phyloP scores from a whole-genome alignment of 176 grass and related monocot species.

The Oryza australiensis region DNA sequence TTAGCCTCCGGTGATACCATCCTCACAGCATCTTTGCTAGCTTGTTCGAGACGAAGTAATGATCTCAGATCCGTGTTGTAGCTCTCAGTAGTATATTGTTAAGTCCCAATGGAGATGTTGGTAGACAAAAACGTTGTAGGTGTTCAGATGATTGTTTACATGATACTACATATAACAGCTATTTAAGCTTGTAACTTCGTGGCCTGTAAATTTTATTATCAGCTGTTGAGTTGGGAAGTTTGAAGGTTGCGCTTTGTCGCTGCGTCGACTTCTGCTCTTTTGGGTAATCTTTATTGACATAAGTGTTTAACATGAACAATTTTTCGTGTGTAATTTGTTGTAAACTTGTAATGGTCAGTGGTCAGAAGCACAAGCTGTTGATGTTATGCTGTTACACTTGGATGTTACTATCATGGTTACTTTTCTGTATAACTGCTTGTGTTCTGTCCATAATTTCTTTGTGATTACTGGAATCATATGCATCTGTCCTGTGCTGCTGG shows the following conservation, averaged over 20 bases:
- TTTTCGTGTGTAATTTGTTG: not conserved
- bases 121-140: constrained; percentile 42
- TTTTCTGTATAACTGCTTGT: not conserved
- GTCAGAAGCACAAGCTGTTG: not conserved
- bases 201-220: constrained; percentile 28
- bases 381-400: not conserved
- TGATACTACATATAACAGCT: constrained; percentile 37
- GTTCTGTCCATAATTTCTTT: not conserved
- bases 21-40: constrained; percentile 9
- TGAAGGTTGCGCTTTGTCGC: not conserved
- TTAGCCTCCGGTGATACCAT: constrained; percentile 22
- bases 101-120: constrained; percentile 15
- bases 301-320: not conserved
- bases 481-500: not conserved
- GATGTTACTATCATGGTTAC: not conserved
- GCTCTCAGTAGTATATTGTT: constrained; percentile 35
- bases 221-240: constrained; percentile 24
- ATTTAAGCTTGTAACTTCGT: constrained; percentile 32
- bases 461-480: no score
- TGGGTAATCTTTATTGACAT: not conserved
- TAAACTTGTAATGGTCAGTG: not conserved
- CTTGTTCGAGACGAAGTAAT: constrained; percentile 24
- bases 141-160: constrained; percentile 39
- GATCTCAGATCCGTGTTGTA: constrained; percentile 27
- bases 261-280: not conserved